These are phyloP conservation scores for Achaetomium macrosporum DNA, from an alignment of 2,329 filamentous ascomycete species.

Conservation along the genomic window DNA sequence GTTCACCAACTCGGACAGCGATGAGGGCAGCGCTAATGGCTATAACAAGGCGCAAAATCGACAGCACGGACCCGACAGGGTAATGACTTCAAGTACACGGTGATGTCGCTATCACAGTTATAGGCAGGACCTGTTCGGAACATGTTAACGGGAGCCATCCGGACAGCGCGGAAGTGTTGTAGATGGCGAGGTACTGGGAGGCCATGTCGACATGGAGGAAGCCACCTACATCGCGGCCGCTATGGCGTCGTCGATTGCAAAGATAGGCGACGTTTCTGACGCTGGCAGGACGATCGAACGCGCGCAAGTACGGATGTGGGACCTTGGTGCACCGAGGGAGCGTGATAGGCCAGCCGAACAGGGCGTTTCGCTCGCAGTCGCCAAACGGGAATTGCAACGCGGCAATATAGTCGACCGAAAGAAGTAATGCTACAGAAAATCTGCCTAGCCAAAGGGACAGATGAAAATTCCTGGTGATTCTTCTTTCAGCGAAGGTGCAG, in stretches of 20 bases:
- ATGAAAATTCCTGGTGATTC: not conserved
- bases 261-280: not conserved
- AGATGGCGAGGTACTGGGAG: not conserved
- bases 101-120: not conserved
- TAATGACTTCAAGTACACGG: not conserved
- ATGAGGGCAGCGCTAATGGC: not conserved
- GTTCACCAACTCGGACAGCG: not conserved
- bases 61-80: not conserved
- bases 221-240: constrained; percentile 7
- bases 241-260: not conserved
- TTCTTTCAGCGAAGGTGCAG: not conserved
- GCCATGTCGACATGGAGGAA: not conserved
- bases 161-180: not conserved
- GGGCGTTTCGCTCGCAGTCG: not conserved
- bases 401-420: not conserved
- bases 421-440: not conserved
- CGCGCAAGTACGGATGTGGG: not conserved
- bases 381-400: not conserved
- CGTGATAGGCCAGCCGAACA: not conserved
- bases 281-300: not conserved
- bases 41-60: not conserved
- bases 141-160: not conserved
- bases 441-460: not conserved
- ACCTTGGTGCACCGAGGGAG: not conserved
- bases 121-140: not conserved